Conservation (phyloP, 2,329 filamentous ascomycete genomes). For the Scopulariopsis brevicaulis region DNA sequence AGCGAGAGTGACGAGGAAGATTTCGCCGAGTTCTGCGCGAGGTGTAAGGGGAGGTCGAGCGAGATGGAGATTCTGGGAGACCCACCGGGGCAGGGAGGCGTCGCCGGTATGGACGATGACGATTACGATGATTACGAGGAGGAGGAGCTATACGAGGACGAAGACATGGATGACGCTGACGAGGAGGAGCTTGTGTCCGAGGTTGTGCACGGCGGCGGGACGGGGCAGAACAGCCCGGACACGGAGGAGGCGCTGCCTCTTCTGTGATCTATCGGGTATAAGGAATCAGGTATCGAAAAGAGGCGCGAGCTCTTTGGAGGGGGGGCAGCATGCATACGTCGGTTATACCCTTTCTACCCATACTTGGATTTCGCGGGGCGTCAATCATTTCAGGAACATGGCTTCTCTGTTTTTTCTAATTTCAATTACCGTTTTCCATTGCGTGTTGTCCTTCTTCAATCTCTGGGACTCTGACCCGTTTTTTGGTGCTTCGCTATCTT, state of each 20-base stretch:
- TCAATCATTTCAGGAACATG: too few species aligned
- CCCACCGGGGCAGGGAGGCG: neutral
- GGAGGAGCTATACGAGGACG: constrained; percentile 7
- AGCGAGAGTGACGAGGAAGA: constrained; percentile 23
- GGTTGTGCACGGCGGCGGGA: neutral
- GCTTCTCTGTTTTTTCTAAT: too few species aligned
- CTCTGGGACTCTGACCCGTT: too few species aligned
- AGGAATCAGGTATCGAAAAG: neutral
- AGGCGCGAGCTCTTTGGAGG: neutral
- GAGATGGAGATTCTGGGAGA: constrained; percentile 13
- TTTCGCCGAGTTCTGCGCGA: neutral
- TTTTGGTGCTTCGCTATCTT: too few species aligned
- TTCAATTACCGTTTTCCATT: too few species aligned
- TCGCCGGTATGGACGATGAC: constrained; percentile 15
- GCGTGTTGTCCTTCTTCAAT: too few species aligned
- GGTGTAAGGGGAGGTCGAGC: neutral
- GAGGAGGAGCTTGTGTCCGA: constrained; percentile 7
- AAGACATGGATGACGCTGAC: constrained; percentile 7
- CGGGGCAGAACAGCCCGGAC: constrained; percentile 1
- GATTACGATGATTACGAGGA: constrained; percentile 11
- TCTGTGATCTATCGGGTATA: neutral
- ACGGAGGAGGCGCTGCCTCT: neutral
- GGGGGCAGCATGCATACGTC: neutral
- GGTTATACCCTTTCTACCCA: too few species aligned
- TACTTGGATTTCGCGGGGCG: too few species aligned